These are phyloP conservation scores for Aspergillus melleus DNA, from an alignment of 2,329 filamentous ascomycete genomes.

Conservation along the genomic window DNA sequence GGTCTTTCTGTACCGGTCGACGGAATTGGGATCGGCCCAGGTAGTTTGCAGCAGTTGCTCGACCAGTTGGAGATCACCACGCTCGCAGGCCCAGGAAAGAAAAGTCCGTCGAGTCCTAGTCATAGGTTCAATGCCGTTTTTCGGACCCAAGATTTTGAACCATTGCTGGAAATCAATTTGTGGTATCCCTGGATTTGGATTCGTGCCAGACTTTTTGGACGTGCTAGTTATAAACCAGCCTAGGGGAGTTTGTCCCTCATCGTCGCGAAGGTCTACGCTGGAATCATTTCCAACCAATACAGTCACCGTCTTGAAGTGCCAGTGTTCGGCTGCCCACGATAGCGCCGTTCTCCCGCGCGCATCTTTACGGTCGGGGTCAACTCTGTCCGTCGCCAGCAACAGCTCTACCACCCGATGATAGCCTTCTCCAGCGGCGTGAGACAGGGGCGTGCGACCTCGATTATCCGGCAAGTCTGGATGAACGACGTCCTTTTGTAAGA, in stretches of 20 bases:
- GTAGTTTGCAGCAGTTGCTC: slow-evolving; percentile 9
- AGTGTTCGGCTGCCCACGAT: slow-evolving; percentile 14
- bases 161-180: slow-evolving; percentile 7
- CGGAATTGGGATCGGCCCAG: slow-evolving; percentile 17
- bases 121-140: slow-evolving; percentile 10
- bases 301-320: slow-evolving; percentile 7
- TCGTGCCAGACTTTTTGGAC: neutral
- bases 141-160: slow-evolving; percentile 8
- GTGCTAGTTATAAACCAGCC: slow-evolving; percentile 15
- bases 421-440: slow-evolving; percentile 11
- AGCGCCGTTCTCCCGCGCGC: slow-evolving; percentile 12
- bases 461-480: neutral
- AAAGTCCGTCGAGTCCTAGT: slow-evolving; percentile 17
- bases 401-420: slow-evolving; percentile 1
- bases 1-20: slow-evolving; percentile 17
- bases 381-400: slow-evolving; percentile 1
- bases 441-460: slow-evolving; percentile 13
- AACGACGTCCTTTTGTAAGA: slow-evolving; percentile 7
- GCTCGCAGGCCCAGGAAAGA: slow-evolving; percentile 18
- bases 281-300: slow-evolving; percentile 6
- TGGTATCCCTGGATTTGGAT: neutral
- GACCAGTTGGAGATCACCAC: slow-evolving; percentile 10
- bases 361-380: neutral
- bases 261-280: slow-evolving; percentile 14
- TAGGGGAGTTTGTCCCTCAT: slow-evolving; percentile 14